A percentile compares a stretch with the other conserved stretches of the same genome.
phyloP scores from a whole-genome alignment of 2,329 filamentous ascomycete species.

The Botryotinia narcissicola region DNA sequence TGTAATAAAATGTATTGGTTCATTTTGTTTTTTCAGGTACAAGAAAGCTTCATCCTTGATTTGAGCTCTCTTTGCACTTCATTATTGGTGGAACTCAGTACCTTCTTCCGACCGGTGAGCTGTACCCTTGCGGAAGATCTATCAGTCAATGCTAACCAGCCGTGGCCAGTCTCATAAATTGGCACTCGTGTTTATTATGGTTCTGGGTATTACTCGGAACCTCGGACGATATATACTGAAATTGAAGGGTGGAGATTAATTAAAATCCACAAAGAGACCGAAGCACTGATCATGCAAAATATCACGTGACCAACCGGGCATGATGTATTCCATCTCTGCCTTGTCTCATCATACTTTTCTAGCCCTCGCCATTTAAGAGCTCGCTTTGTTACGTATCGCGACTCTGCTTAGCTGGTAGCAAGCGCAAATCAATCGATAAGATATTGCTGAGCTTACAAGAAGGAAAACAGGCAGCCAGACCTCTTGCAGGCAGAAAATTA shows the following conservation, averaged over 20 bases:
- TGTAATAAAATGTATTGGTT: not conserved
- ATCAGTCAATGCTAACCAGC: not conserved
- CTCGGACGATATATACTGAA: not conserved
- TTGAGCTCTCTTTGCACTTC: not conserved
- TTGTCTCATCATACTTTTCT: not conserved
- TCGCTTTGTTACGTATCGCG: not conserved
- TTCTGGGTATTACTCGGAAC: not conserved
- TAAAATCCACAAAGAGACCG: not conserved
- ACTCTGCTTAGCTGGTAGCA: not conserved
- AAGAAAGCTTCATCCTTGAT: conserved; percentile 2
- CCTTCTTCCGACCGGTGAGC: not conserved
- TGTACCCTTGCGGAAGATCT: not conserved
- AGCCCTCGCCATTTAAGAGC: not conserved
- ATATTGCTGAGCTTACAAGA: too few relatives aligned
- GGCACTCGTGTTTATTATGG: not conserved
- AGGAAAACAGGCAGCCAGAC: not conserved
- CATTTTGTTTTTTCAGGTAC: not conserved
- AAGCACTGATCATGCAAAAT: not conserved
- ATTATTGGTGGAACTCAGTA: conserved; percentile 13
- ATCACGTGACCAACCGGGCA: not conserved
- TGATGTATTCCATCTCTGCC: not conserved
- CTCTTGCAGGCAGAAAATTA: not conserved
- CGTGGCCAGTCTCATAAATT: not conserved
- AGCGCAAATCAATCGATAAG: not conserved
- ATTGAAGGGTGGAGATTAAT: not conserved